Evolutionary conservation across 2,329 filamentous ascomycete genomes (phyloP), one percentile per base, ranked within the genome.

Genomic region (Ploettnerulaceae sp.): DNA sequence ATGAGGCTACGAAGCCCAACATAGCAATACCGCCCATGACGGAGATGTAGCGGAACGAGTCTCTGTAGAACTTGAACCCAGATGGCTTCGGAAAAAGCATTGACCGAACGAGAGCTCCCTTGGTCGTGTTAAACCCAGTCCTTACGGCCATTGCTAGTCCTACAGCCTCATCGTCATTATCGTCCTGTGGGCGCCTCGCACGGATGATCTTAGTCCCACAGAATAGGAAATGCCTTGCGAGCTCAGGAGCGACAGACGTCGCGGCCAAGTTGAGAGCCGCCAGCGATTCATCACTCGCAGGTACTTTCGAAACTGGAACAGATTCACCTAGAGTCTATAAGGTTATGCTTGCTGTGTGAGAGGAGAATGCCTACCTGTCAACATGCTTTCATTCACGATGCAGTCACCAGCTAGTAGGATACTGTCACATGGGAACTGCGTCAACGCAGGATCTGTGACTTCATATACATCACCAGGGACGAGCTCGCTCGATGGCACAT

Each of bases 21-120:
- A 82, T 69, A 17, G 93, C 94, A 58, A 98, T 83, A 32, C 82
- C 70, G 5, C 79, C 91, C 93, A 98, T 98, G 50, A 98, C 93
- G 3, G 87, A 89, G 50, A 98, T 97, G 65, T 98, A 98, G 17
- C 90, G 82, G 69, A 98, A 98, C 0, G 91, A 96, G 66, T 98
- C 93, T 32, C 89, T 81, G 66, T 98, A 98, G 64, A 98, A 98
- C 61, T 94, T 97, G 77, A 98, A 98, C 0, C 91, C 91, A 0
- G 91, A 95, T 1, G 93, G 93, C 62, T 98, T 98, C 0, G 93
- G 94, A 63, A 98, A 98, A 28, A 98, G 77, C 91, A 98, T 98
- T 0, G 93, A 97, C 18, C 93, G 85, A 49, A 98, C 89, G 14
- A 98, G 72, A 7, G 93, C 88, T 18, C 93, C 93, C 65, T 98